Percentiles rank a stretch among this genome's conserved stretches.
phyloP scores from a whole-genome alignment of 495 filamentous ascomycete species.

The Trichocladium antarcticum region DNA sequence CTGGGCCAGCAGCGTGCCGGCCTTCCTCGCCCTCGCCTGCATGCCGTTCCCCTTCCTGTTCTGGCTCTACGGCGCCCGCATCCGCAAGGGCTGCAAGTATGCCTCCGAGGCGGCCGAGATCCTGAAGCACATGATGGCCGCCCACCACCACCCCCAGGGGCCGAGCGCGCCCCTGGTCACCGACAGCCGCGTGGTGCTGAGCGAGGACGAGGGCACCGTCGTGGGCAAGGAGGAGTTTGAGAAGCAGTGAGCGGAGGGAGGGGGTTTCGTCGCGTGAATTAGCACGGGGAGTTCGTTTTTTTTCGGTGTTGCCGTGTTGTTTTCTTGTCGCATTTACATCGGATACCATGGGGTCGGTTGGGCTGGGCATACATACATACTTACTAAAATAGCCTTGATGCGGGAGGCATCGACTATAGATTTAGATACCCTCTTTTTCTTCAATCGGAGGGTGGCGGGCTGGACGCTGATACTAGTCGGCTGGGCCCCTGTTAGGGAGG shows the following conservation, averaged over 20 bases:
- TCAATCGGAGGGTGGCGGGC: no score
- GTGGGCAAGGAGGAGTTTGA: constrained; percentile 6
- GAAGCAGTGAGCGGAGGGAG: not conserved
- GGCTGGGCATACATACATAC: not conserved
- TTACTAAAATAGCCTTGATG: no score
- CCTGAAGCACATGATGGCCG: constrained; percentile 25
- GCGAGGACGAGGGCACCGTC: constrained; percentile 19
- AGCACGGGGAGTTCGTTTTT: not conserved
- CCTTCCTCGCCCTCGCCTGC: constrained; percentile 64
- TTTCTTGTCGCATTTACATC: not conserved
- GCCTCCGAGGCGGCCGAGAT: constrained; percentile 53
- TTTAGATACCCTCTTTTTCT: no score
- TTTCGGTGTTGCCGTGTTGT: not conserved
- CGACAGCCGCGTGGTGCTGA: constrained; percentile 9
- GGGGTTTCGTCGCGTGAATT: no score
- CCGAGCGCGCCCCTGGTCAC: not conserved
- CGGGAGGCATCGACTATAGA: no score
- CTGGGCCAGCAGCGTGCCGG: constrained; percentile 69
- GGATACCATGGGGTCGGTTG: not conserved
- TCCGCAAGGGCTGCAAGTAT: constrained; percentile 64
- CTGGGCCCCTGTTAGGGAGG: no score
- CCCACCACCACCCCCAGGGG: not conserved
- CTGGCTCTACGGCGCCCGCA: constrained; percentile 58
- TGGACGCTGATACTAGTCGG: no score
- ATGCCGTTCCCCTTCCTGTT: constrained; percentile 74